Evolutionary conservation across 495 filamentous ascomycete species (phyloP).

Genomic region (Xylaria grammica): DNA sequence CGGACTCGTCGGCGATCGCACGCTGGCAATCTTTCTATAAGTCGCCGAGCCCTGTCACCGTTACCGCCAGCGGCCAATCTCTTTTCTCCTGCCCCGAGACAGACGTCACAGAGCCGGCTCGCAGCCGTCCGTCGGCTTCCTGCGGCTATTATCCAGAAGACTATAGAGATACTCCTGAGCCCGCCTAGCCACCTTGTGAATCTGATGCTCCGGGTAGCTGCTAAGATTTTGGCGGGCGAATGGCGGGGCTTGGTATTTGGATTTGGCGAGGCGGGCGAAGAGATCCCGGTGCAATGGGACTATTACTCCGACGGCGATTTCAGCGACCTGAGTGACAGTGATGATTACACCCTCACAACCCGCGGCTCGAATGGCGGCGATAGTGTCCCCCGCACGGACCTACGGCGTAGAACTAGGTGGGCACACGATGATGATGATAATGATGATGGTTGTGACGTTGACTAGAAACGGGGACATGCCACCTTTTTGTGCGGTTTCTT

Average conservation of each 20-base stretch:
- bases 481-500: constrained; percentile 2
- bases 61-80: constrained; percentile 70
- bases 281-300: constrained; percentile 62
- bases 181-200: constrained; percentile 77
- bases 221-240: constrained; percentile 70
- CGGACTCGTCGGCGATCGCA: constrained; percentile 26
- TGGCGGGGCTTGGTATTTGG: constrained; percentile 58
- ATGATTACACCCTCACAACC: constrained; percentile 4
- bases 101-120: constrained; percentile 36
- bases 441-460: constrained; percentile 3
- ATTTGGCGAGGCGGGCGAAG: constrained; percentile 52
- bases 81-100: constrained; percentile 56
- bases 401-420: constrained; percentile 4
- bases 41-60: constrained; percentile 69
- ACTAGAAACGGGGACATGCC: not conserved
- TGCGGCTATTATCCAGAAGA: constrained; percentile 72
- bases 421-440: constrained; percentile 1
- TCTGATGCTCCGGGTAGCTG: constrained; percentile 79
- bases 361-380: constrained; percentile 5
- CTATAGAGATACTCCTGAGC: constrained; percentile 72
- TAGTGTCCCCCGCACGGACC: not conserved
- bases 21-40: constrained; percentile 50
- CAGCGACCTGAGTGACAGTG: constrained; percentile 37
- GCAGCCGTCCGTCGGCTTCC: constrained; percentile 61
- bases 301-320: constrained; percentile 54